Base-by-base conservation (phyloP, 257 asterid genomes). In the Solanum lycopersicoides region DNA sequence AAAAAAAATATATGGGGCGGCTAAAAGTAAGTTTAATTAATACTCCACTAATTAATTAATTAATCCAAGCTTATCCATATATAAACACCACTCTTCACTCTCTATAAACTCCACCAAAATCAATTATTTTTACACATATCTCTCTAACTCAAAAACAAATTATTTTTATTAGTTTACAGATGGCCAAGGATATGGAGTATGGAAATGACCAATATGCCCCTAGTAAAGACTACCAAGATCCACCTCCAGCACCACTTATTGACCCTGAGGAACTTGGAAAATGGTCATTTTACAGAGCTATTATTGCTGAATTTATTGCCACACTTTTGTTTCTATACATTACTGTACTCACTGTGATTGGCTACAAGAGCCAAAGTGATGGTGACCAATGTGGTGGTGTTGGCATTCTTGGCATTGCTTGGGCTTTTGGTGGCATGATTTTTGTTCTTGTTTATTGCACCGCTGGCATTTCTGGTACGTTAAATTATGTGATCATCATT, bases 381-480 rank as follows among this genome's bases (percentile, higher is more conserved):
- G 92, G 91, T 8, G 90, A 87, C 77, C 7, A 89, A 69, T 94
- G 98, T 84, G 95, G 96, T 53, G 98, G 98, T 84, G 98, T 94
- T 56, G 98, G 98, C 66, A 94, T 94, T 86, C 94, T 94, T 9
- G 98, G 98, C 83, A 94, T 94, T 39, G 98, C 98, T 12, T 94
- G 98, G 98, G 98, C 98, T 3, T 94, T 94, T 30, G 98, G 98
- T 18, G 98, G 98, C 87, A 94, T 94, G 97, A 94, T 94, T 88
- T 94, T 94, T 69, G 82, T 94, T 88, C 95, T 94, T 60, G 97
- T 94, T 71, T 94, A 94, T 91, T 93, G 97, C 95, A 94, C 97
- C n/a, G 98, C 98, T 50, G 95, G 98, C 25, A 92, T 94, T 75
- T 94, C 98, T 20, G 97, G 97, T 93, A 30, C 37, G 15, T 23